phyloP scores from a whole-genome alignment of 2,329 filamentous ascomycete species.

The Sarocladiaceae sp. region DNA sequence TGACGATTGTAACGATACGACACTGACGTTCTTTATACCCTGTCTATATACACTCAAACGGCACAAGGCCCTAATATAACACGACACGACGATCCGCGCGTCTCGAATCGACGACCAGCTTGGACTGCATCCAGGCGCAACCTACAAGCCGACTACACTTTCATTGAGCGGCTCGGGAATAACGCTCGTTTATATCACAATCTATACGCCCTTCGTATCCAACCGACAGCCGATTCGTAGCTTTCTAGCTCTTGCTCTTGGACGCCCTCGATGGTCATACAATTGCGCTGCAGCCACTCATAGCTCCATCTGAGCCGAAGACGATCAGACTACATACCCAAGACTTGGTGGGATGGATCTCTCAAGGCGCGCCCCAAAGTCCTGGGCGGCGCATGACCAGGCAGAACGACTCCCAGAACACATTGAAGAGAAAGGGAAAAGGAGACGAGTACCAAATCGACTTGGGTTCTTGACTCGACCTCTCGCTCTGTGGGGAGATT shows the following conservation, averaged over 20 bases:
- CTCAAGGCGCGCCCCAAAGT: constrained; percentile 50
- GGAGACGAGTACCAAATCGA: constrained; percentile 38
- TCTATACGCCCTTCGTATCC: too few relatives aligned
- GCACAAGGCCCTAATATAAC: neutral
- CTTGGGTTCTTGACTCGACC: constrained; percentile 82
- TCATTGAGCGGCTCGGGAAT: too few relatives aligned
- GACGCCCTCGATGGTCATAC: neutral
- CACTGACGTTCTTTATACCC: neutral
- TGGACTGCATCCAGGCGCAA: too few relatives aligned
- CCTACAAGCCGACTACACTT: too few relatives aligned
- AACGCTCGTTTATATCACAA: too few relatives aligned
- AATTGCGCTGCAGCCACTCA: neutral
- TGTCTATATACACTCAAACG: neutral
- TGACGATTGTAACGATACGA: neutral
- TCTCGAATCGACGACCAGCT: too few relatives aligned
- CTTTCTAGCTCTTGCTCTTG: neutral
- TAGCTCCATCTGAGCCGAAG: neutral
- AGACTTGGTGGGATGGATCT: constrained; percentile 45
- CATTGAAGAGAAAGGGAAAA: constrained; percentile 39
- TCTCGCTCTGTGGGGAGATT: constrained; percentile 86
- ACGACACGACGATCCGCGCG: neutral
- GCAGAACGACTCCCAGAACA: constrained; percentile 35
- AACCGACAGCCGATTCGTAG: neutral
- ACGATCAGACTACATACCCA: neutral
- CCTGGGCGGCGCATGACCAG: constrained; percentile 29